These are phyloP conservation scores for Tylopilus sp. DNA, from an alignment of 768 basidiomycete genomes.

Conservation along the genomic window DNA sequence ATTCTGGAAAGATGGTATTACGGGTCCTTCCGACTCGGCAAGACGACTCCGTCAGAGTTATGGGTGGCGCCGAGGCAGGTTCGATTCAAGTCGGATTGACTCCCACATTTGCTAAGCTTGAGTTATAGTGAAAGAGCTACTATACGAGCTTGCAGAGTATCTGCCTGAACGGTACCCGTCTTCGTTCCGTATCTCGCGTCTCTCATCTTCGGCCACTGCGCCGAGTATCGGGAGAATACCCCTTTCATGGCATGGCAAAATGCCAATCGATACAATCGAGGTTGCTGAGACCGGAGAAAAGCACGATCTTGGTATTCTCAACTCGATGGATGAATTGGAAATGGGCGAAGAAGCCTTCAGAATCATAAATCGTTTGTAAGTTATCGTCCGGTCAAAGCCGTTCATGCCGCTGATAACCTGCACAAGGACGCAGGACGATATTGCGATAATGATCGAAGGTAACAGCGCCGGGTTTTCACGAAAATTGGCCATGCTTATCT, in stretches of 20 bases:
- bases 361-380: conserved; percentile 61
- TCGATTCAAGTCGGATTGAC: not conserved
- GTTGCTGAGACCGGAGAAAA: conserved; percentile 49
- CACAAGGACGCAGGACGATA: conserved; percentile 51
- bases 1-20: conserved; percentile 47
- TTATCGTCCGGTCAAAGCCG: conserved; percentile 8
- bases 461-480: not conserved
- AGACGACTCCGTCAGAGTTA: conserved; percentile 35
- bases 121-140: conserved; percentile 54
- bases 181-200: conserved; percentile 53
- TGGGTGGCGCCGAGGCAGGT: conserved; percentile 34
- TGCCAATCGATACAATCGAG: conserved; percentile 51
- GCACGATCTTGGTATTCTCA: conserved; percentile 46
- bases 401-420: not conserved
- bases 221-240: conserved; percentile 25
- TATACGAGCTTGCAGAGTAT: conserved; percentile 69
- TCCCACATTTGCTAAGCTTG: not conserved
- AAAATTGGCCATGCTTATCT: not conserved
- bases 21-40: conserved; percentile 45
- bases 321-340: conserved; percentile 19
- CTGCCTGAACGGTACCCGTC: conserved; percentile 62
- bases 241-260: conserved; percentile 40
- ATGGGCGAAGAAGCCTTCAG: conserved; percentile 56
- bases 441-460: conserved; percentile 64
- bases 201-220: conserved; percentile 5